Evolutionary conservation across 1,284 basidiomycete species (phyloP).

Genomic region (Schizophyllum amplum): DNA sequence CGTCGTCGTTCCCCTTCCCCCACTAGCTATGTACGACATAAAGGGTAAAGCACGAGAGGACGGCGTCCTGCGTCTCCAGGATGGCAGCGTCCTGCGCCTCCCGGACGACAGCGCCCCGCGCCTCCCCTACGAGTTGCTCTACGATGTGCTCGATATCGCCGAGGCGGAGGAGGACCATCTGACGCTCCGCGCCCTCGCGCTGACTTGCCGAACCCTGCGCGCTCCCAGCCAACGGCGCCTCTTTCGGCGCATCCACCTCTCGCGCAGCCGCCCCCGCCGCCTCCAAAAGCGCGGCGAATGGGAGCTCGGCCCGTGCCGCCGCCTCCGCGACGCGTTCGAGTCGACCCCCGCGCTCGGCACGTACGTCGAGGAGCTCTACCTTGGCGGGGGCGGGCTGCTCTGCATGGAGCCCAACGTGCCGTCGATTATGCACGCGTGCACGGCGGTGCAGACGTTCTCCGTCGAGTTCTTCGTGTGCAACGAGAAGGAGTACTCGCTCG

Average conservation of each 20-base stretch:
- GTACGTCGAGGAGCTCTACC: neutral
- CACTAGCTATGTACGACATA: no score
- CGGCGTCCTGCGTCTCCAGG: neutral
- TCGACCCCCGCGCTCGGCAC: neutral
- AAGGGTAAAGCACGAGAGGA: no score
- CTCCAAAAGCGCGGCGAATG: neutral
- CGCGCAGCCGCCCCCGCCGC: neutral
- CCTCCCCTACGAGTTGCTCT: neutral
- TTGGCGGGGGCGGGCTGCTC: neutral
- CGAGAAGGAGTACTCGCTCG: neutral
- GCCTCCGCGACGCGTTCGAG: neutral
- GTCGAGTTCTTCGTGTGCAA: neutral
- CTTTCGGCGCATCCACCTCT: neutral
- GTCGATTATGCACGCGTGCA: neutral
- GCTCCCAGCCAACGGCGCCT: neutral
- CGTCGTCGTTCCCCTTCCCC: no score
- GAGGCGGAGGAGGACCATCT: neutral
- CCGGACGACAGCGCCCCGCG: neutral
- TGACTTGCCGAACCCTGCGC: neutral
- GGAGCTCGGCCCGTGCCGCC: neutral
- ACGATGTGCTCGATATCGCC: neutral
- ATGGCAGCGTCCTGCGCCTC: no score
- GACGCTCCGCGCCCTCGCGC: neutral
- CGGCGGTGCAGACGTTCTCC: neutral
- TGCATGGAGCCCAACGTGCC: neutral